Base-by-base conservation (phyloP, 768 basidiomycete species). In the Dentipellis sp. region DNA sequence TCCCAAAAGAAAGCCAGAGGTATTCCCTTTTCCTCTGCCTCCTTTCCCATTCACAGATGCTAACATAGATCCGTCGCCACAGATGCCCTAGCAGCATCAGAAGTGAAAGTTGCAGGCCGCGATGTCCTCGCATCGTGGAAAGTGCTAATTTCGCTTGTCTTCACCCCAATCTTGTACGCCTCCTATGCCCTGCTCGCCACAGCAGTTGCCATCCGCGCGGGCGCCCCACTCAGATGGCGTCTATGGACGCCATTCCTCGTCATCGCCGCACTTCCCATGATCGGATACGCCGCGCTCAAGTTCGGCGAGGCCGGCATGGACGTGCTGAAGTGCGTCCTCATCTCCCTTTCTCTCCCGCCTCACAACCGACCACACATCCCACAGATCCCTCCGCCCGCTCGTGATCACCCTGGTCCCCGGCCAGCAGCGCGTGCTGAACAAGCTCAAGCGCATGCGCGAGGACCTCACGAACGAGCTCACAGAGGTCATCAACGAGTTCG, bases 291-390 rank as follows among this genome's bases (percentile, higher is more conserved):
- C 7, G 89, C 94, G 4, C 78, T 98, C 47, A 95, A 97, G 68
- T 97, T 97, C 64, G 94, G 94, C 39, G 94, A 98, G 68, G 94
- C 94, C 36, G 95, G 94, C 45, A 86, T 94, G 81, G 94, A 98
- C 64, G 92, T 98, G 29, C 76, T 94, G 54, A 97, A 97, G 94
- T 94, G 61, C 65, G 86, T 72, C 16, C 29, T 19, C 51, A 21
- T 21, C 48, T 17, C 21, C 29, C 34, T 22, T 10, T 53, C 12
- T 59, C 34, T 56, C 21, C 49, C 10, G 6, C 8, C 14, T 36
- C 23, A 58, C 34, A 39, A 35, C 39, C 29, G 10, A 47, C 12
- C 9, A 14, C 42, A n/a, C 8, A n/a, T n/a, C n/a, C n/a, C n/a
- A 10, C 37, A 95, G 93, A 68, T 97, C 94, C 14, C 77, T 98